Conservation (phyloP, 192 early-diverging fungal species). For the Coemansia sp. region DNA sequence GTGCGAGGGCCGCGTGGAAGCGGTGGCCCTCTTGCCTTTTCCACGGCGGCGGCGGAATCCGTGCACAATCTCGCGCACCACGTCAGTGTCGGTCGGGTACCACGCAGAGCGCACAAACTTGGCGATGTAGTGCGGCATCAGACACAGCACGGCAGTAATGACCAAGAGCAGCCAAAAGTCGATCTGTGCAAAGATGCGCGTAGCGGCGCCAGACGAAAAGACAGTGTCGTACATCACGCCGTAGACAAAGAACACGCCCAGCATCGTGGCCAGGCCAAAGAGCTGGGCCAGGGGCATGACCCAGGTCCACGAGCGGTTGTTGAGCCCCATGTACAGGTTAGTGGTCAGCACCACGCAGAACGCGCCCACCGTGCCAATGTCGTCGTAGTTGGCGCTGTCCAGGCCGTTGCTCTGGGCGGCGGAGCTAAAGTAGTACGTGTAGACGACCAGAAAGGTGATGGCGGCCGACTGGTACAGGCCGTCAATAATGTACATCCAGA, state of each 20-base stretch:
- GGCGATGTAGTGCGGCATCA: slow-evolving; percentile 72
- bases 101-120: slow-evolving; percentile 72
- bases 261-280: slow-evolving; percentile 52
- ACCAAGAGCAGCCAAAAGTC: slow-evolving; percentile 73
- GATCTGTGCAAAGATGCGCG: slow-evolving; percentile 64
- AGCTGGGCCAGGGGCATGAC: slow-evolving; percentile 59
- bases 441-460: slow-evolving; percentile 69
- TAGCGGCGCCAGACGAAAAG: slow-evolving; percentile 59
- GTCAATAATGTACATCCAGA: slow-evolving; percentile 76
- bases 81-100: slow-evolving; percentile 79
- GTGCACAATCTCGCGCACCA: slow-evolving; percentile 79
- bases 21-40: background rate
- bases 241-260: slow-evolving; percentile 62
- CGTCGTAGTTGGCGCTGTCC: slow-evolving; percentile 57
- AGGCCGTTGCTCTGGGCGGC: slow-evolving; percentile 59
- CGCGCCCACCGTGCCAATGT: slow-evolving; percentile 73
- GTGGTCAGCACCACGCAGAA: slow-evolving; percentile 73
- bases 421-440: slow-evolving; percentile 58
- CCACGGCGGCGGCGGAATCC: slow-evolving; percentile 25
- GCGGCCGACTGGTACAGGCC: slow-evolving; percentile 72
- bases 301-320: slow-evolving; percentile 77
- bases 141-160: slow-evolving; percentile 63
- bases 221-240: slow-evolving; percentile 63
- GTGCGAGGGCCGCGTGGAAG: background rate
- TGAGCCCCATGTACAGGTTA: slow-evolving; percentile 80